Percentiles rank a stretch among this genome's conserved stretches.
phyloP scores from a whole-genome alignment of 352 stramenopile species.

The Globisporangium takayamanum region DNA sequence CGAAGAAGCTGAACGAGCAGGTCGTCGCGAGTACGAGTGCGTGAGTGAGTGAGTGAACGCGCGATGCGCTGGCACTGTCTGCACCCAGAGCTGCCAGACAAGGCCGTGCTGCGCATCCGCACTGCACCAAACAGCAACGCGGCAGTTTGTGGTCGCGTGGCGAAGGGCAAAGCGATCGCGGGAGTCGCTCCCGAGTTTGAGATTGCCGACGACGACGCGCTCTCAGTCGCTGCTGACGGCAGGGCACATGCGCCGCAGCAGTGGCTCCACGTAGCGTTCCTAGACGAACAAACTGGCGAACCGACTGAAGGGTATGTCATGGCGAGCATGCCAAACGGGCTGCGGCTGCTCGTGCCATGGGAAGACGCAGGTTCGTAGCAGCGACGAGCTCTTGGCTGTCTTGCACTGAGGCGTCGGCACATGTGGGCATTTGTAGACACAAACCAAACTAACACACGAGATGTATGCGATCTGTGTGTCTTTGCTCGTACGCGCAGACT shows the following conservation, averaged over 20 bases:
- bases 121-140: constrained; percentile 39
- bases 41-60: not conserved
- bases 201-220: constrained; percentile 11
- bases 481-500: constrained; percentile 14
- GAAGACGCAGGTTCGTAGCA: constrained; percentile 25
- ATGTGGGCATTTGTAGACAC: not conserved
- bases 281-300: constrained; percentile 21
- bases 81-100: constrained; percentile 39
- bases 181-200: constrained; percentile 31
- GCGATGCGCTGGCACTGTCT: constrained; percentile 73
- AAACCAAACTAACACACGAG: too few relatives aligned
- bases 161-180: constrained; percentile 42
- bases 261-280: constrained; percentile 53
- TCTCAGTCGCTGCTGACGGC: constrained; percentile 1
- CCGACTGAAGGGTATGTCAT: constrained; percentile 46
- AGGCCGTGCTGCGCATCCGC: constrained; percentile 63
- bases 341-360: constrained; percentile 40
- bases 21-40: not conserved
- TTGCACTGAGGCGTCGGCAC: not conserved
- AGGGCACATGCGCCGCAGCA: constrained; percentile 11
- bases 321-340: constrained; percentile 36
- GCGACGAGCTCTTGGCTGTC: not conserved
- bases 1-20: too few relatives aligned
- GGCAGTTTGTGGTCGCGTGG: constrained; percentile 29
- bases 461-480: too few relatives aligned